These are phyloP conservation scores for Teunomyces stri DNA, from an alignment of 805 yeast genomes.

Conservation along the genomic window DNA sequence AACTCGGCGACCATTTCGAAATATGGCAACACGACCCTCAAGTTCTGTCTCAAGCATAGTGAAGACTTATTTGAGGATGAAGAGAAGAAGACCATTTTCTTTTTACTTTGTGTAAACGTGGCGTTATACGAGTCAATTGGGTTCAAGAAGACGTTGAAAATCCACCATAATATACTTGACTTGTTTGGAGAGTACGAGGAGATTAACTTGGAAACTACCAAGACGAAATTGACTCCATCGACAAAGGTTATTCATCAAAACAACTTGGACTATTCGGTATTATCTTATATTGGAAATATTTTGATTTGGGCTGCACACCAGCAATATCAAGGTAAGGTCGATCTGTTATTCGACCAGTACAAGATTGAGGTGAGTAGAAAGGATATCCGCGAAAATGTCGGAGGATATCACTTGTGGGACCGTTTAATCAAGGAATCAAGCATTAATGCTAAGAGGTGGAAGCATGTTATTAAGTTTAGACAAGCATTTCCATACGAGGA, in stretches of 20 bases:
- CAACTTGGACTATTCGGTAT: constrained; percentile 36
- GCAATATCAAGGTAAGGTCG: constrained; percentile 15
- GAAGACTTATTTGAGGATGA: constrained; percentile 23
- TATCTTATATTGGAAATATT: constrained; percentile 37
- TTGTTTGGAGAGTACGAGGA: constrained; percentile 29
- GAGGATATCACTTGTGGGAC: constrained; percentile 43
- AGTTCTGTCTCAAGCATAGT: constrained; percentile 22
- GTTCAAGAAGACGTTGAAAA: constrained; percentile 23
- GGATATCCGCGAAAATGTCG: constrained; percentile 22
- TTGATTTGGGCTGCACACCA: constrained; percentile 35
- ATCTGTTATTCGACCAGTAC: constrained; percentile 15
- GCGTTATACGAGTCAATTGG: constrained; percentile 38
- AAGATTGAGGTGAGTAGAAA: constrained; percentile 17
- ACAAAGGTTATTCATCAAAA: constrained; percentile 32
- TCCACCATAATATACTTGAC: constrained; percentile 25
- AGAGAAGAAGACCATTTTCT: constrained; percentile 20
- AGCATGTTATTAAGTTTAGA: constrained; percentile 38
- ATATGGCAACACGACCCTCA: constrained; percentile 26
- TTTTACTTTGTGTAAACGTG: constrained; percentile 30
- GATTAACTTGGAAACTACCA: constrained; percentile 29
- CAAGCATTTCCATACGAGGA: constrained; percentile 36
- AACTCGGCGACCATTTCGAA: constrained; percentile 30
- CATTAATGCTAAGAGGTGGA: constrained; percentile 42
- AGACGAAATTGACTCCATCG: constrained; percentile 34
- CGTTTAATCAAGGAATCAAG: constrained; percentile 29